A percentile compares a stretch with the other conserved stretches of the same genome.
phyloP scores from a whole-genome alignment of 768 basidiomycete species.

The Tricholoma saponaceum region DNA sequence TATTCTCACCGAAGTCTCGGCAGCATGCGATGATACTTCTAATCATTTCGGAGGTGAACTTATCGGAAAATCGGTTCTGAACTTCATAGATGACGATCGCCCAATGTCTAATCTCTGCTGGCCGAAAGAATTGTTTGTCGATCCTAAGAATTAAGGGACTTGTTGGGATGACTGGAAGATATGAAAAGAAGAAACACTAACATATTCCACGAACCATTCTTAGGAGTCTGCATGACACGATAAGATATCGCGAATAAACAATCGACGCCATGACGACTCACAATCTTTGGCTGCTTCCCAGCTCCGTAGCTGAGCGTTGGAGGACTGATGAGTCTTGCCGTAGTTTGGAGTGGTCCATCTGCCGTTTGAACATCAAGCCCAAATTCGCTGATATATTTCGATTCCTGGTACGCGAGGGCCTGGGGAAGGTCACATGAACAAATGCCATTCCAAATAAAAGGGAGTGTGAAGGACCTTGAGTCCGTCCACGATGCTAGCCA shows the following conservation, averaged over 20 bases:
- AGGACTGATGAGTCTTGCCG: not conserved
- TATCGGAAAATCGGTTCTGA: not conserved
- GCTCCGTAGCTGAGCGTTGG: not conserved
- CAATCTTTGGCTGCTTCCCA: not conserved
- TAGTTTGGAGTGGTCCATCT: not conserved
- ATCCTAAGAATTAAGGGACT: slow-evolving; percentile 26
- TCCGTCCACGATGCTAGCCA: slow-evolving; percentile 47
- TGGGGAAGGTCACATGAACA: not conserved
- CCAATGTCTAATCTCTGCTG: not conserved
- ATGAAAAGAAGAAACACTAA: not conserved
- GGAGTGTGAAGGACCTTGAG: slow-evolving; percentile 34
- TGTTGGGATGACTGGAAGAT: not conserved
- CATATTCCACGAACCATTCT: not conserved
- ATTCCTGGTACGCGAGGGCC: not conserved
- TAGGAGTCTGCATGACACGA: not conserved
- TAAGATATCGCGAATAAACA: not conserved
- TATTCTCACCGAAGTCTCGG: not conserved
- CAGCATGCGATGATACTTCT: not conserved
- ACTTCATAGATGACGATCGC: not conserved
- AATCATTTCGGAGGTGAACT: not conserved
- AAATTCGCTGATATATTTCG: not conserved
- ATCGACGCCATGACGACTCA: not conserved
- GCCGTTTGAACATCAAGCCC: not conserved
- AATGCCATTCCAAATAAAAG: too few species aligned
- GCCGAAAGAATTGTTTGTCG: not conserved